Conservation (phyloP, 1,139 yeast genomes). For the Magnusiomyces tetraspermus region DNA sequence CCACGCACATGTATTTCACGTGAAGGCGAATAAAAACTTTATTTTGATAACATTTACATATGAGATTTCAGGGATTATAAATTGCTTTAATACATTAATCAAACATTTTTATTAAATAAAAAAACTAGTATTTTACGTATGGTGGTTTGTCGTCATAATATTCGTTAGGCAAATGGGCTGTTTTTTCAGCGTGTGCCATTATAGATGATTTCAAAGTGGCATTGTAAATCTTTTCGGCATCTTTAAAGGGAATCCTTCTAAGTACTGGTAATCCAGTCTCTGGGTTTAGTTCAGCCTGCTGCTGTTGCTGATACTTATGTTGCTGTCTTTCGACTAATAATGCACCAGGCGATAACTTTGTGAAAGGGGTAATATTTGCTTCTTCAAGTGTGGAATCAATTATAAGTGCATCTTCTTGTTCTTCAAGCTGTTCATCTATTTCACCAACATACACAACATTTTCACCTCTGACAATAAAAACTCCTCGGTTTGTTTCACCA, state of each 20-base stretch:
- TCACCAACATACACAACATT: constrained; percentile 95
- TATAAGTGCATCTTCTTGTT: constrained; percentile 28
- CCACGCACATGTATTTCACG: not conserved
- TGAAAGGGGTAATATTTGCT: constrained; percentile 5
- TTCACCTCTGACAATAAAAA: constrained; percentile 90
- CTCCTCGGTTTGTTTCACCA: constrained; percentile 71
- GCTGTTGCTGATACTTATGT: constrained; percentile 3
- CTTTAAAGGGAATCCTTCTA: constrained; percentile 13
- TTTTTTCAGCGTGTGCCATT: not conserved
- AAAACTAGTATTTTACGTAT: not conserved
- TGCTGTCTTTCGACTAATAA: not conserved
- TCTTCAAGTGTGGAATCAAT: constrained; percentile 10
- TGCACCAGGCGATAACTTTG: constrained; percentile 2
- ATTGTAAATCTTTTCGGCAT: constrained; percentile 11
- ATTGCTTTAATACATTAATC: not conserved
- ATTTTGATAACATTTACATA: not conserved
- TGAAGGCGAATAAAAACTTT: not conserved
- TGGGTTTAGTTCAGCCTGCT: constrained; percentile 1
- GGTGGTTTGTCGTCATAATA: not conserved
- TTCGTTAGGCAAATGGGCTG: not conserved
- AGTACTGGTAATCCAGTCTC: not conserved
- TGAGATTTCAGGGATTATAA: not conserved
- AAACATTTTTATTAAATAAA: too few species aligned
- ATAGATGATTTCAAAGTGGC: constrained; percentile 1
- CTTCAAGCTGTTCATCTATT: constrained; percentile 82